Evolutionary conservation across 108 stramenopile genomes (phyloP), one percentile per base, ranked within the genome.

Genomic region (Stephanodiscus minutulus): DNA sequence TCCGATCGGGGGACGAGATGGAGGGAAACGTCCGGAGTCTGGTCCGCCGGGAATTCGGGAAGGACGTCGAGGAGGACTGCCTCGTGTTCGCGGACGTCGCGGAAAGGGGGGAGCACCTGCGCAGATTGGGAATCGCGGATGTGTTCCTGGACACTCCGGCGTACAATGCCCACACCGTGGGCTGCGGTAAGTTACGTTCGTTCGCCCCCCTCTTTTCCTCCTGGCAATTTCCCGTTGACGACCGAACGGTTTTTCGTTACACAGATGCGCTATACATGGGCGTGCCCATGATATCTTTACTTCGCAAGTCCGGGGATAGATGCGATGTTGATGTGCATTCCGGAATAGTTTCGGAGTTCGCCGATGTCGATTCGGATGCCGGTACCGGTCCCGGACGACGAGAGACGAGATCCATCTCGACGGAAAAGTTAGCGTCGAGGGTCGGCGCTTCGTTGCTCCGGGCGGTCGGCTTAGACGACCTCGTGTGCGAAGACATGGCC

Each of bases 111-210:
- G 89, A 93, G 62, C 95, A 96, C 74, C 63, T 96, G 62, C 63
- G 52, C 39, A 83, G 95, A 50, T 74, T 93, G 39, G 70, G 68
- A 59, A 75, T 89, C 22, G 93, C 89, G 0, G 92, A 96, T 74
- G 62, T 96, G 11, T 94, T 92, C 47, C 61, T 96, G 21, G 95
- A 96, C 67, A 96, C 95, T 20, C 92, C 92, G 25, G 68, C 83
- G 7, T 96, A 91, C 72, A 93, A 93, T 60, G 93, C 92, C 12
- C 93, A 95, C 72, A 93, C 95, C 17, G 76, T 90, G 5, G 93
- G 90, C 46, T 87, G 89, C 61, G 95, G 91, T 76, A 79, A 83
- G 46, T 61, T 89, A n/a, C 3, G 83, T 74, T 17, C 18, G 36
- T 35, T 33, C 20, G 35, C 20, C 24, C 7, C 10, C n/a, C 3